phyloP scores from a whole-genome alignment of 1,139 yeast species.

The Lodderomyces theae region DNA sequence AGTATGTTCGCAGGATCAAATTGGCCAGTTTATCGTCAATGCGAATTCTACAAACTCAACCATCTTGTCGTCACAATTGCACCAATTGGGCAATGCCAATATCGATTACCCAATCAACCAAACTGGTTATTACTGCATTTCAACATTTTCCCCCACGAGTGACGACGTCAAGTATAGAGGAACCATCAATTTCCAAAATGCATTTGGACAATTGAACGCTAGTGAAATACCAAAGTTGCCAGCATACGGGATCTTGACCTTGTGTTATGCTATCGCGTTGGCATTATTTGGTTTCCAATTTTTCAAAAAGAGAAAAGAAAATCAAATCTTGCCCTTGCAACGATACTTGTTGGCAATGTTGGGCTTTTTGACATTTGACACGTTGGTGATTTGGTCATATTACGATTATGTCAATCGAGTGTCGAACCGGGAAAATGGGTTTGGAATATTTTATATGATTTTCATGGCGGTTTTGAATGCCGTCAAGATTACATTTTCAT shows the following conservation, averaged over 20 bases:
- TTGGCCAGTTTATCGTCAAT: constrained; percentile 61
- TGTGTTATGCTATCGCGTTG: constrained; percentile 78
- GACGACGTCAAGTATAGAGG: constrained; percentile 53
- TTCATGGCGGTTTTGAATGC: constrained; percentile 79
- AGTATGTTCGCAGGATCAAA: constrained; percentile 53
- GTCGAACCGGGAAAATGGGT: constrained; percentile 43
- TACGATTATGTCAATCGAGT: constrained; percentile 76
- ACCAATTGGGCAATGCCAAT: constrained; percentile 57
- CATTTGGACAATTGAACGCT: constrained; percentile 87
- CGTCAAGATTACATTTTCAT: constrained; percentile 80
- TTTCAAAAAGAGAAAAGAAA: constrained; percentile 69
- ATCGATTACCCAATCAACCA: constrained; percentile 60
- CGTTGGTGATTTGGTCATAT: constrained; percentile 87
- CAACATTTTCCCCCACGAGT: constrained; percentile 51
- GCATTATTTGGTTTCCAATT: constrained; percentile 83
- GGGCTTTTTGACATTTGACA: constrained; percentile 78
- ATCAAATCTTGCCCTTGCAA: constrained; percentile 87
- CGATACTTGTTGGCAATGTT: constrained; percentile 85
- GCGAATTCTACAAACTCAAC: constrained; percentile 47
- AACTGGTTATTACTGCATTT: constrained; percentile 92
- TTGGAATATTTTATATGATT: constrained; percentile 68
- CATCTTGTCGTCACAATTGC: constrained; percentile 55
- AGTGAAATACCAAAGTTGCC: constrained; percentile 89
- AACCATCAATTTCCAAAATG: constrained; percentile 76
- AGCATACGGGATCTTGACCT: constrained; percentile 80